Conservation (phyloP, 23 red algal genomes). For the Cyanidioschyzon merolae region DNA sequence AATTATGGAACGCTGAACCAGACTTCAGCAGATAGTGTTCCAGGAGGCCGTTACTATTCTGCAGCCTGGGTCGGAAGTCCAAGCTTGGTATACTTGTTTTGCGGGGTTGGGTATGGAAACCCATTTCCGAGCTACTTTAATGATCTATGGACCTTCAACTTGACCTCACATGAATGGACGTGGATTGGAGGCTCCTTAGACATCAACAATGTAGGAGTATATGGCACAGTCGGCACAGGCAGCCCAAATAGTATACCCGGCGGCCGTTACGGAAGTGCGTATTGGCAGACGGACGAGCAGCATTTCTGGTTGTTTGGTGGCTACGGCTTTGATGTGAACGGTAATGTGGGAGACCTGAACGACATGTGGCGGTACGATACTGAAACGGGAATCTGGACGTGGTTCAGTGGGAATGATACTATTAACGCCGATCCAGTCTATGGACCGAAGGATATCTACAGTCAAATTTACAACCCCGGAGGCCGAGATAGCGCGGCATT, state of each 20-base stretch:
- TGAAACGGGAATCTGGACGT: neutral
- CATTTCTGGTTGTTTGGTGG: neutral
- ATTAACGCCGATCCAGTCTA: neutral
- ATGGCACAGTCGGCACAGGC: neutral
- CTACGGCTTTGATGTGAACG: neutral
- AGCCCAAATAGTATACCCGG: neutral
- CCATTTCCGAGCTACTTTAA: neutral
- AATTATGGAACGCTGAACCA: neutral
- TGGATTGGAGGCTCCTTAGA: neutral
- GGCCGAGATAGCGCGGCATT: neutral
- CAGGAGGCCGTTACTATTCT: neutral
- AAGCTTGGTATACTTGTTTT: neutral
- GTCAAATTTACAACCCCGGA: neutral
- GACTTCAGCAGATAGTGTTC: neutral
- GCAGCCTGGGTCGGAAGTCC: neutral
- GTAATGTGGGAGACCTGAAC: neutral
- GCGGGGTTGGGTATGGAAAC: neutral
- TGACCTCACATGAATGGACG: neutral
- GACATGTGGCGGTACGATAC: neutral
- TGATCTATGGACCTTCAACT: neutral
- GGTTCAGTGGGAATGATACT: neutral
- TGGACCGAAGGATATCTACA: neutral
- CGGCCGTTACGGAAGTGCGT: neutral
- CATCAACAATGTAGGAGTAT: neutral
- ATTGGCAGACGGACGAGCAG: neutral